A percentile compares a stretch with the other conserved stretches of the same genome.
Evolutionary conservation across 1,284 basidiomycete species (phyloP).

Genomic region (Jaminaea rosea): DNA sequence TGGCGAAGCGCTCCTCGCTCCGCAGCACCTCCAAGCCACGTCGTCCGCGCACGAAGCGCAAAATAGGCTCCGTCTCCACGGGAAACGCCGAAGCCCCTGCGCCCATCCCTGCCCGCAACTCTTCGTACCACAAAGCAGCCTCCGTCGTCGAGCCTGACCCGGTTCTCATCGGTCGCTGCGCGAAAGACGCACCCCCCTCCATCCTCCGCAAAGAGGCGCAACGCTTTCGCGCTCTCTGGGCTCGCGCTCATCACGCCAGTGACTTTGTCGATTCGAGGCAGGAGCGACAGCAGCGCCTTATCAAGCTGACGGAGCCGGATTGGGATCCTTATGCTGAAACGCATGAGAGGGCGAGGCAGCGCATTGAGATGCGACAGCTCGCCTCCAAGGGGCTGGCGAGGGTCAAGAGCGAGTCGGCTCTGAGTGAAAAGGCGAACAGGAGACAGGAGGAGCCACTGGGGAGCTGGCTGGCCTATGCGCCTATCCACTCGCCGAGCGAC

Average conservation of each 20-base stretch:
- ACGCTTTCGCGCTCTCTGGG: not conserved
- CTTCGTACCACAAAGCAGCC: not conserved
- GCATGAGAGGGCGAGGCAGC: slow-evolving; percentile 35
- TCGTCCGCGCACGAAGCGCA: not conserved
- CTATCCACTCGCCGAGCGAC: not conserved
- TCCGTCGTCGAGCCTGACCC: not conserved
- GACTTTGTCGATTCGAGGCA: no score
- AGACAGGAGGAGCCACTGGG: not conserved
- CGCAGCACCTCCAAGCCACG: not conserved
- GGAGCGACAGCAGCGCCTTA: not conserved
- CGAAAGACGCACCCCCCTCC: not conserved
- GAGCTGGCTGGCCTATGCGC: not conserved
- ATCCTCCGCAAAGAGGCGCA: not conserved
- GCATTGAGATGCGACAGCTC: slow-evolving; percentile 17
- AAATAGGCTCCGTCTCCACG: not conserved
- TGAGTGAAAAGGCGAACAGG: not conserved
- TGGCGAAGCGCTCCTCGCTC: not conserved
- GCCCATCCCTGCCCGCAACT: not conserved
- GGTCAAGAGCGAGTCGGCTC: not conserved
- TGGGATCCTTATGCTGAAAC: slow-evolving; percentile 28
- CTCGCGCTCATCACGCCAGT: no score
- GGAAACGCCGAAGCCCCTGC: not conserved
- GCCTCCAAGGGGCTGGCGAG: not conserved
- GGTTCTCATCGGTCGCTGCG: not conserved
- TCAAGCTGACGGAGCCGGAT: slow-evolving; percentile 36